Conservation (phyloP, 23 red algal species). For the Pyropia haitanensis region DNA sequence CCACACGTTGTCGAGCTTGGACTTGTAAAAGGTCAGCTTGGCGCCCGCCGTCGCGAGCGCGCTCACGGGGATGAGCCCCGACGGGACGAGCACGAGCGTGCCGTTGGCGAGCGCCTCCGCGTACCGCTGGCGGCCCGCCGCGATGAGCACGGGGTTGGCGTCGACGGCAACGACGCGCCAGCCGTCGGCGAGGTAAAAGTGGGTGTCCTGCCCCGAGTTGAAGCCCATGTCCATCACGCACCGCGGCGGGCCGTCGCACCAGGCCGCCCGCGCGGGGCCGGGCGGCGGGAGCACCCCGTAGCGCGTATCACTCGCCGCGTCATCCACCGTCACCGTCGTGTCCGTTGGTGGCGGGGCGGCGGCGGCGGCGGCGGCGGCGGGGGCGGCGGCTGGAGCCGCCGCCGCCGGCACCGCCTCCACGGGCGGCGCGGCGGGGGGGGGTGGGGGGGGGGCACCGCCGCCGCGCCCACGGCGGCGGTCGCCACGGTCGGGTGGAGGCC, state of each 20-base stretch:
- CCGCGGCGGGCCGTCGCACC: background rate
- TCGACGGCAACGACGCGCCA: conserved; percentile 39
- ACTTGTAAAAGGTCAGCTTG: conserved; percentile 18
- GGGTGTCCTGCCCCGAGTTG: conserved; percentile 39
- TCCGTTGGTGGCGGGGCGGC: too few species aligned
- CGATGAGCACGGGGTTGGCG: conserved; percentile 35
- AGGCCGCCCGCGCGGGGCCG: too few species aligned
- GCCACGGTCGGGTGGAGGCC: too few species aligned
- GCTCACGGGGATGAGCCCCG: conserved; percentile 17
- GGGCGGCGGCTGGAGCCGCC: too few species aligned
- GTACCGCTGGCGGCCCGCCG: background rate
- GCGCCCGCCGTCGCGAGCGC: background rate
- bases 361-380: too few species aligned
- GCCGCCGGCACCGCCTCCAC: too few species aligned
- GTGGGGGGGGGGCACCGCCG: too few species aligned
- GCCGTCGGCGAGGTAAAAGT: conserved; percentile 19
- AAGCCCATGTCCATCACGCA: conserved; percentile 50
- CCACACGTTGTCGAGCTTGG: conserved; percentile 16
- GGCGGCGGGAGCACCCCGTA: too few species aligned
- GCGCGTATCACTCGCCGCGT: too few species aligned
- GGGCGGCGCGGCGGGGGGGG: too few species aligned
- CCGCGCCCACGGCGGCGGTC: too few species aligned
- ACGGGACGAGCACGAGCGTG: conserved; percentile 4
- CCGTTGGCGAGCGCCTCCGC: conserved; percentile 2
- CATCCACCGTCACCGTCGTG: too few species aligned